phyloP scores from a whole-genome alignment of 2,329 filamentous ascomycete species.

The Phialemonium atrogriseum region DNA sequence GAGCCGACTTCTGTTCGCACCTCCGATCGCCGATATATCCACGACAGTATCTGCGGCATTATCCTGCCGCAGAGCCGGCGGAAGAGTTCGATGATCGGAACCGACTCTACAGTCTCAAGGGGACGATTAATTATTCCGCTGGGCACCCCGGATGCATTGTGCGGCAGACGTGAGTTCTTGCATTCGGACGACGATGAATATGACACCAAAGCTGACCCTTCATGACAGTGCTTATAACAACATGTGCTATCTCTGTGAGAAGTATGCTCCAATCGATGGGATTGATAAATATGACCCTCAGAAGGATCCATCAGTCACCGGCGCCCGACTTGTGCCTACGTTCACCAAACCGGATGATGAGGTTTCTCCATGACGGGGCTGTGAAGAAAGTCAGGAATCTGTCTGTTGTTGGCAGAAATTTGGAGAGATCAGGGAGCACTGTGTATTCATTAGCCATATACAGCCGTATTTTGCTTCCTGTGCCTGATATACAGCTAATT shows the following conservation, averaged over 20 bases:
- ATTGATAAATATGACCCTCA: conserved; percentile 10
- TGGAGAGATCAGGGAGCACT: too few relatives aligned
- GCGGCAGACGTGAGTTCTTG: conserved; percentile 8
- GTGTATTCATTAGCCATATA: too few relatives aligned
- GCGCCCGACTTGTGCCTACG: conserved; percentile 1
- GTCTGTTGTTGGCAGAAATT: too few relatives aligned
- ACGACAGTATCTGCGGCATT: not conserved
- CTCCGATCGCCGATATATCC: not conserved
- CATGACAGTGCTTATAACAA: conserved; percentile 10
- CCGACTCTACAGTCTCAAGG: not conserved
- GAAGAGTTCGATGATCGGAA: too few relatives aligned
- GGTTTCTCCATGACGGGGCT: too few relatives aligned
- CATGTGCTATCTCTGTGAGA: conserved; percentile 12
- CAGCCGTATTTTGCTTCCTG: too few relatives aligned
- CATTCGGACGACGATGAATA: too few relatives aligned
- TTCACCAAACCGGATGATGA: too few relatives aligned
- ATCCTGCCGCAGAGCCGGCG: not conserved
- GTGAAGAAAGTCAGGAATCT: too few relatives aligned
- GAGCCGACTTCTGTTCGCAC: not conserved
- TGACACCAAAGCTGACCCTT: too few relatives aligned
- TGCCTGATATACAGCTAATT: too few relatives aligned
- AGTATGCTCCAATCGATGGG: conserved; percentile 10
- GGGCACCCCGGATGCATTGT: conserved; percentile 1
- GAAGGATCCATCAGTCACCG: conserved; percentile 7
- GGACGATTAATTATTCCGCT: conserved; percentile 2